Evolutionary conservation across 1,139 yeast genomes (phyloP), one percentile per base, ranked within the genome.

Genomic region (Wickerhamomyces sp.): DNA sequence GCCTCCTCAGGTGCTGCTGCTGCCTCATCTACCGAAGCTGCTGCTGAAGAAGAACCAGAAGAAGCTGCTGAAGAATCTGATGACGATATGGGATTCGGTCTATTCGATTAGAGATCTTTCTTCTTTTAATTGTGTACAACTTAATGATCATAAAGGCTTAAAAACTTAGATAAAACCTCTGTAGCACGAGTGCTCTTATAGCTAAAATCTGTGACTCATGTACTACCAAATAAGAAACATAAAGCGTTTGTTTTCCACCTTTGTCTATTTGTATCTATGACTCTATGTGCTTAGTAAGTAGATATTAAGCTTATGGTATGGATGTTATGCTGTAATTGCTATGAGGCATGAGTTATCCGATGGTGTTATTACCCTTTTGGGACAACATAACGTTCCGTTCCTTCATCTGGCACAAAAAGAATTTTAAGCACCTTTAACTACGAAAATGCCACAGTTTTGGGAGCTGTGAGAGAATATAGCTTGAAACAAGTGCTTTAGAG

Each of bases 31-130:
- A 71, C 74, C 52, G 74, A 71, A 53, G 76, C 66, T 46, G 78
- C 67, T 47, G 85, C 66, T 49, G 84, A 69, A 47, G 83, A 70
- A 53, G 85, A 65, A n/a, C n/a, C n/a, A 47, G 86, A 64, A 47
- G 83, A 65, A 51, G 82, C 68, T 60, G 85, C 68, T 55, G 76
- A 69, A 61, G 72, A 65, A 64, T 68, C 74, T 52, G 89, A 81
- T 65, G 83, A 75, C 61, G 92, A 81, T 70, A 82, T 84, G 90
- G 92, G 90, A 60, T 80, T 83, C 83, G 92, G 92, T 75, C 78
- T 84, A 71, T 84, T 84, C 79, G 94, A 83, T 74, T 84, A 83
- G 71, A 59, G 46, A 31, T 38, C 18, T 33, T 22, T 8, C 17
- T 20, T 14, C n/a, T 16, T 28, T 33, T 14, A 34, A 28, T 30